Conservation (phyloP, 1,284 basidiomycete genomes). For the Ceratobasidium sp. region DNA sequence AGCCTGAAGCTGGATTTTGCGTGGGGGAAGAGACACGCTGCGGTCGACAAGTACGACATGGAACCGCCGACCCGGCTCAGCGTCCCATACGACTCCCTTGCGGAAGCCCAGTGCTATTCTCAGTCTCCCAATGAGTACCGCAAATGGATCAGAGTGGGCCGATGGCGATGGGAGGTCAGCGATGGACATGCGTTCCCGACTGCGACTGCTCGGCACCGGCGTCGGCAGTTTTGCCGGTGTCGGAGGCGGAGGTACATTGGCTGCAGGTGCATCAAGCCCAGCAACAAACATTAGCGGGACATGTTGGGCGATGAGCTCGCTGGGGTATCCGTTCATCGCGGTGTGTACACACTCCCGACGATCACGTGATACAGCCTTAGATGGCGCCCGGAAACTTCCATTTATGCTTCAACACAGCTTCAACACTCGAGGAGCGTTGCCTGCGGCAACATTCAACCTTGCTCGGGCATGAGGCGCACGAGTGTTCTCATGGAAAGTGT, state of each 20-base stretch:
- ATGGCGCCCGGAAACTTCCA: too few species aligned
- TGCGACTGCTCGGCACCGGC: conserved; percentile 63
- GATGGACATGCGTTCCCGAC: conserved; percentile 37
- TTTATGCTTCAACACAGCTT: too few species aligned
- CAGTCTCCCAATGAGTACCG: conserved; percentile 69
- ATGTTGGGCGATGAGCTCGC: conserved; percentile 84
- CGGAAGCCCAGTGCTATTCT: conserved; percentile 72
- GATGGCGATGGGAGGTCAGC: conserved; percentile 27
- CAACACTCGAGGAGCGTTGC: too few species aligned
- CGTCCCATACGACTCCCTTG: conserved; percentile 63
- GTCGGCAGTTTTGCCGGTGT: conserved; percentile 46
- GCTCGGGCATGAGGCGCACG: too few species aligned
- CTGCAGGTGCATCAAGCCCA: conserved; percentile 68
- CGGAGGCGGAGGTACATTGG: conserved; percentile 40
- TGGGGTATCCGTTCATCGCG: conserved; percentile 89
- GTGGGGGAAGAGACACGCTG: conserved; percentile 72
- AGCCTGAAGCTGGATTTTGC: conserved; percentile 74
- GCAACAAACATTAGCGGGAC: conserved; percentile 94
- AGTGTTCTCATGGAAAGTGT: too few species aligned
- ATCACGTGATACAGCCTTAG: too few species aligned
- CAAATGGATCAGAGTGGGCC: conserved; percentile 56
- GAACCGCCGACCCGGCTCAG: conserved; percentile 70
- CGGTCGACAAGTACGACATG: conserved; percentile 82
- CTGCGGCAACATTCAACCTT: too few species aligned
- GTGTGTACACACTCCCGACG: not conserved